Base-by-base conservation (phyloP, 208 protist species). In the Naegleria lovaniensis region DNA sequence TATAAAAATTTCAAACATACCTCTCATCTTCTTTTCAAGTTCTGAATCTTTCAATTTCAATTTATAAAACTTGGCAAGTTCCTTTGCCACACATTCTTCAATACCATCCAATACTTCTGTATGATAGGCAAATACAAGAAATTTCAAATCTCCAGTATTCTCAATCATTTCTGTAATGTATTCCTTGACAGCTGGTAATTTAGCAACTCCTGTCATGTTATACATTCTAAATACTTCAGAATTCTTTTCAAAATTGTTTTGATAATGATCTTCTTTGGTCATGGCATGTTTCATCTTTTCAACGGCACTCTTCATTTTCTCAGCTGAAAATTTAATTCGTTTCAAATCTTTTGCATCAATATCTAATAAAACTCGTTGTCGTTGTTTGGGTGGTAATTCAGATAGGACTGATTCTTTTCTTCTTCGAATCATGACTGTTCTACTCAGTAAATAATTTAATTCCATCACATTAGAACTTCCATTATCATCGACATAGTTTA, bases 391-490 rank as follows among this genome's bases (percentile, higher is more conserved):
- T 22, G 87, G 87, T 43, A 90, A 33, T 51, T 79, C 33, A 4
- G 48, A 75, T 0, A 90, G 33, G 16, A 90, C 87, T 79, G 97
- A 94, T 84, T 92, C 90, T 94, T 99, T 99, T 0, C 95, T 96
- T 83, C 98, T 96, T n/a, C 98, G 93, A 91, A 99, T 98, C 92
- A 99, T 96, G 58, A 97, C 96, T 84, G 94, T 92, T 83, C 97
- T 92, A 59, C 92, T 92, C 59, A 99, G 90, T 75, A 99, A 5
- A 48, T 33, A 92, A 91, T 98, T 94, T 36, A 99, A 93, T 92
- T 99, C 98, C 88, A 95, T 94, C 11, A 96, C 91, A 93, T 98
- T 93, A 0, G 19, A 51, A 38, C 9, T 36, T 38, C 87, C 87
- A 48, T 51, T 79, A 22, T 79, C 5, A 92, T 93, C 55, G 7